Percentiles rank a stretch among this genome's conserved stretches.
Evolutionary conservation across 257 asterid genomes (phyloP).

Genomic region (Solanum appendiculatum): DNA sequence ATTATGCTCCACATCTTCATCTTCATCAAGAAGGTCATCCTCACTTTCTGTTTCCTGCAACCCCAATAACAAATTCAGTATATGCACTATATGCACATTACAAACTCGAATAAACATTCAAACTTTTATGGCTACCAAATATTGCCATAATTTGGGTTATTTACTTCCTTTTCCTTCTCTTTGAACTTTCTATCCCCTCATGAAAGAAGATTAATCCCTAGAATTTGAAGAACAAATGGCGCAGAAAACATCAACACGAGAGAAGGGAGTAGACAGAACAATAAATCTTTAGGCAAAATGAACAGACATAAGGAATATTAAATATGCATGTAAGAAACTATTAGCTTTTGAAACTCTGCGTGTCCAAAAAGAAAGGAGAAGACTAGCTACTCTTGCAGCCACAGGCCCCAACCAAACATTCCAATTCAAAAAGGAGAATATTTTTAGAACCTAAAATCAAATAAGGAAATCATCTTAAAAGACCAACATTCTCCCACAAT

Average conservation of each 20-base stretch:
- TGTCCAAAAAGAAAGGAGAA: not conserved
- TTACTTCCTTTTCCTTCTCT: not conserved
- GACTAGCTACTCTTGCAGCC: not conserved
- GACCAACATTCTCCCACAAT: not conserved
- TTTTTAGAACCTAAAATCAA: not conserved
- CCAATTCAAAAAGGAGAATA: not conserved
- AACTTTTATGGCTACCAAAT: not conserved
- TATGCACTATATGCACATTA: not conserved
- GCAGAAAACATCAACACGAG: not conserved
- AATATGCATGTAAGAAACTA: not conserved
- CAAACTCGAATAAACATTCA: not conserved
- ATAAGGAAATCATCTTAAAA: not conserved
- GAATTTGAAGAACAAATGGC: not conserved
- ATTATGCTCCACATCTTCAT: constrained; percentile 63
- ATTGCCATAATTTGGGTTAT: not conserved
- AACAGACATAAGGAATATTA: not conserved
- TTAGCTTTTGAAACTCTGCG: not conserved
- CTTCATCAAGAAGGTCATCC: constrained; percentile 33
- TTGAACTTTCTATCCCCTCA: not conserved
- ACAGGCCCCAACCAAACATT: not conserved
- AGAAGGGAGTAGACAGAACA: not conserved
- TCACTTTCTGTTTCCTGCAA: constrained; percentile 41
- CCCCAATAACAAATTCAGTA: not conserved
- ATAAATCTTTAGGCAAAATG: not conserved
- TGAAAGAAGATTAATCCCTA: not conserved